A percentile compares a stretch with the other conserved stretches of the same genome.
Conservation (phyloP, 257 asterid species). For the Salvia hispanica region DNA sequence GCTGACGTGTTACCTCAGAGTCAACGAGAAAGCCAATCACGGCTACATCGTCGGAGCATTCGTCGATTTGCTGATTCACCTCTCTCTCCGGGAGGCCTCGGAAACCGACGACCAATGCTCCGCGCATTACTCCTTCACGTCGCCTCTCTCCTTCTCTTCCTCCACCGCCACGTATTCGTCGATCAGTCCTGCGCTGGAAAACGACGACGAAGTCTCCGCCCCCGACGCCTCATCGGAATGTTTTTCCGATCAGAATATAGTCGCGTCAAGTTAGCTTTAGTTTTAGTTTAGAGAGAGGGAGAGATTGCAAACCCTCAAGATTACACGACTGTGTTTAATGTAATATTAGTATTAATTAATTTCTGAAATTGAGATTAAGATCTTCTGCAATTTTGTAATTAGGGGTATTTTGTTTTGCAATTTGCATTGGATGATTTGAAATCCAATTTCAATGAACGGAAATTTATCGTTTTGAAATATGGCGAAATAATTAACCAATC, state of each 20-base stretch:
- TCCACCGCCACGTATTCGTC: slow-evolving; percentile 35
- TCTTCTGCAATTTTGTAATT: background rate
- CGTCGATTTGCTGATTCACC: slow-evolving; percentile 45
- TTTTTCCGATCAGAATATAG: background rate
- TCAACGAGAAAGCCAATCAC: slow-evolving; percentile 45
- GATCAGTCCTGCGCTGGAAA: slow-evolving; percentile 34
- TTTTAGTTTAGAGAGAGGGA: background rate
- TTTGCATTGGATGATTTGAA: background rate
- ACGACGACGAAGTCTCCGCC: slow-evolving; percentile 30
- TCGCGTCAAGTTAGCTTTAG: slow-evolving; percentile 10
- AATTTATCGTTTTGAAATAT: background rate
- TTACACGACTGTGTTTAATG: slow-evolving; percentile 29
- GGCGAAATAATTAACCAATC: background rate
- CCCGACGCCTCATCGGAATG: slow-evolving; percentile 6
- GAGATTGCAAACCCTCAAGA: background rate
- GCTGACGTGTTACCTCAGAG: slow-evolving; percentile 48
- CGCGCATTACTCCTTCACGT: slow-evolving; percentile 41
- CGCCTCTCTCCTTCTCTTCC: slow-evolving; percentile 49
- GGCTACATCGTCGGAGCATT: slow-evolving; percentile 61
- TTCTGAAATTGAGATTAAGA: background rate
- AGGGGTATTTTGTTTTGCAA: too few species aligned
- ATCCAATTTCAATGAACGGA: slow-evolving; percentile 1
- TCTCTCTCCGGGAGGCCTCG: slow-evolving; percentile 22
- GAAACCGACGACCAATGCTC: slow-evolving; percentile 30
- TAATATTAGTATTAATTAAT: slow-evolving; percentile 5